A percentile compares a stretch with the other conserved stretches of the same genome.
These are phyloP conservation scores for Luffa aegyptiaca DNA, from an alignment of 306 rosid genomes.

Conservation along the genomic window DNA sequence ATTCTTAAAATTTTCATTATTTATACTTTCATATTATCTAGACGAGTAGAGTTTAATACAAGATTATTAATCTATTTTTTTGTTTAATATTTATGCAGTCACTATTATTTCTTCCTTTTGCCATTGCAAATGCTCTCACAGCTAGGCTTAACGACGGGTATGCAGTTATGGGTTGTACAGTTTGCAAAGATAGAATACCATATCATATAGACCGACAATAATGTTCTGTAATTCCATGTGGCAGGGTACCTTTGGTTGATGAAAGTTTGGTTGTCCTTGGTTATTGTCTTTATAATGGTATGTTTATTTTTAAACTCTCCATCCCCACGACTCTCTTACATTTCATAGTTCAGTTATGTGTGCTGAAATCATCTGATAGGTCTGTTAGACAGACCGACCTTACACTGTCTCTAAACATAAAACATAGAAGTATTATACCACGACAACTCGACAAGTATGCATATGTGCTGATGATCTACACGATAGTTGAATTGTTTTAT, in stretches of 20 bases:
- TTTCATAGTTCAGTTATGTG: not conserved
- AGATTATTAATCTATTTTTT: not conserved
- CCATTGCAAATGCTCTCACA: constrained; percentile 80
- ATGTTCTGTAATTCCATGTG: not conserved
- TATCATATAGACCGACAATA: not conserved
- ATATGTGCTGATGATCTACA: not conserved
- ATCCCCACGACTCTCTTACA: not conserved
- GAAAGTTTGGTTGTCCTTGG: constrained; percentile 85
- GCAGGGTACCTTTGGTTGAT: constrained; percentile 69
- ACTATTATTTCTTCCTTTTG: constrained; percentile 73
- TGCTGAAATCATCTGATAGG: not conserved
- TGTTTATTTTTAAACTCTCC: not conserved
- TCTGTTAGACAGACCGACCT: not conserved
- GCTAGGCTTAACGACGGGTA: constrained; percentile 90
- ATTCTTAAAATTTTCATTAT: not conserved
- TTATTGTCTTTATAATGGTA: constrained; percentile 64
- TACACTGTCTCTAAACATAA: too few relatives aligned
- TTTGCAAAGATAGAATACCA: not conserved
- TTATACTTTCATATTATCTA: not conserved
- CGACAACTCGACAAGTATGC: too few relatives aligned
- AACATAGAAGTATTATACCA: too few relatives aligned
- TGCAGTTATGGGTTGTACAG: constrained; percentile 12
- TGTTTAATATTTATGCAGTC: constrained; percentile 40
- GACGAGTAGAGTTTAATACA: too few relatives aligned
- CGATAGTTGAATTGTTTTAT: not conserved